These are phyloP conservation scores for Pythium volutum DNA, from an alignment of 352 stramenopile species.

Conservation along the genomic window DNA sequence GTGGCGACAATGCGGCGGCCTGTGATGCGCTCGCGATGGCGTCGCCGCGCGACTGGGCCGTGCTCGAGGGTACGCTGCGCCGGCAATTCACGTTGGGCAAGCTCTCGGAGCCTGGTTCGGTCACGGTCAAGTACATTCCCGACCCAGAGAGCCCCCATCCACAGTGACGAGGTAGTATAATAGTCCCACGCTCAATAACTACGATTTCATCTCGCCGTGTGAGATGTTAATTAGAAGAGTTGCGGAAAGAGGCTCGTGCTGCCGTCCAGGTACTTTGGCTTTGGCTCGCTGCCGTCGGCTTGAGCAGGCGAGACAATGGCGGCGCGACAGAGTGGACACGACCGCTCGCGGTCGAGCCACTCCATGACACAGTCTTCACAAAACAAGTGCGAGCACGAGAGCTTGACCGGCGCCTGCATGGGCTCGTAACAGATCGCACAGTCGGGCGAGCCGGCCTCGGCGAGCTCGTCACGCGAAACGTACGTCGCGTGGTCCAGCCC, in stretches of 20 bases:
- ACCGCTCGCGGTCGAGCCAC: conserved; percentile 84
- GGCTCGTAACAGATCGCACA: conserved; percentile 84
- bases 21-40: conserved; percentile 4
- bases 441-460: conserved; percentile 57
- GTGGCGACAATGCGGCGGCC: background rate
- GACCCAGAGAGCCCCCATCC: conserved; percentile 4
- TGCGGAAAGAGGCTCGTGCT: conserved; percentile 76
- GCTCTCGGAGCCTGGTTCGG: conserved; percentile 40
- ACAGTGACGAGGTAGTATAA: too few relatives aligned
- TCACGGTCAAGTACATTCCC: conserved; percentile 42
- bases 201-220: too few relatives aligned
- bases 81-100: conserved; percentile 58
- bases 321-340: conserved; percentile 70
- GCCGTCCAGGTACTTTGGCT: conserved; percentile 72
- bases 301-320: conserved; percentile 31
- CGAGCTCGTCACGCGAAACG: conserved; percentile 53
- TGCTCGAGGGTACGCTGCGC: conserved; percentile 53
- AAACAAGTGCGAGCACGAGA: conserved; percentile 79
- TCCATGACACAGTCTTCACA: conserved; percentile 83
- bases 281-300: conserved; percentile 27
- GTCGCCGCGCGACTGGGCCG: conserved; percentile 39
- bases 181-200: too few relatives aligned
- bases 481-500: conserved; percentile 69
- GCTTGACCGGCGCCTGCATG: conserved; percentile 70
- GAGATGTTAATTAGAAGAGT: conserved; percentile 67